A percentile compares a stretch with the other conserved stretches of the same genome.
phyloP scores from a whole-genome alignment of 345 rosid species.

The Reutealis trisperma region DNA sequence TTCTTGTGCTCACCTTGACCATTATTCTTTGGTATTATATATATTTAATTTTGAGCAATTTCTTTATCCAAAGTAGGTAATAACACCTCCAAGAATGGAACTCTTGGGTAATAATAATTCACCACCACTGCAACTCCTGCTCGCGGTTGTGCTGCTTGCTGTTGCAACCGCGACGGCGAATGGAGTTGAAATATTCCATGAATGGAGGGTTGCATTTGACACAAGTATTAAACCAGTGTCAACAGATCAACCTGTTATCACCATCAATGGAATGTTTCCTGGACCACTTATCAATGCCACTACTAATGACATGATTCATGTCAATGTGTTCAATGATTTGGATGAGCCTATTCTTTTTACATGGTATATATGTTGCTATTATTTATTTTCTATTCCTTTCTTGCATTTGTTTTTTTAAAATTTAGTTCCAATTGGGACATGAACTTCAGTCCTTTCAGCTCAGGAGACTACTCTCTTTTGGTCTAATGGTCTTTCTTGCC shows the following conservation, averaged over 20 bases:
- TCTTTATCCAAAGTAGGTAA: background rate
- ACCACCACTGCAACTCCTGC: slow-evolving; percentile 3
- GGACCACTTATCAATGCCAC: slow-evolving; percentile 32
- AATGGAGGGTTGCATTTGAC: slow-evolving; percentile 38
- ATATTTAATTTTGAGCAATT: background rate
- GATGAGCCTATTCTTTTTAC: slow-evolving; percentile 33
- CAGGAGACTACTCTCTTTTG: too few relatives aligned
- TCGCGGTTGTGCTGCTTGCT: slow-evolving; percentile 2
- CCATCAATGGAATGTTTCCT: slow-evolving; percentile 35
- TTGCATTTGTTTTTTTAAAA: too few relatives aligned
- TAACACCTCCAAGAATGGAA: slow-evolving; percentile 11
- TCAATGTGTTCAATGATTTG: slow-evolving; percentile 29
- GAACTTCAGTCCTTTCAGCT: too few relatives aligned
- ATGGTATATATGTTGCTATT: slow-evolving; percentile 13
- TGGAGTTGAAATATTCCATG: slow-evolving; percentile 28
- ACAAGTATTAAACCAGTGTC: slow-evolving; percentile 8
- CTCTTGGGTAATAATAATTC: background rate
- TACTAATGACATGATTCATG: slow-evolving; percentile 22
- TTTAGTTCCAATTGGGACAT: too few relatives aligned
- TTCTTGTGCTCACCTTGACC: slow-evolving; percentile 1
- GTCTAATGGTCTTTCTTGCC: too few relatives aligned
- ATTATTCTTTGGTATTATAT: too few relatives aligned
- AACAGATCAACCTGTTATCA: slow-evolving; percentile 32
- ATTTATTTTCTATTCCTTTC: too few relatives aligned
- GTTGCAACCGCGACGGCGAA: background rate